These are phyloP conservation scores for Fistulifera solaris DNA, from an alignment of 108 stramenopile genomes.

Conservation along the genomic window DNA sequence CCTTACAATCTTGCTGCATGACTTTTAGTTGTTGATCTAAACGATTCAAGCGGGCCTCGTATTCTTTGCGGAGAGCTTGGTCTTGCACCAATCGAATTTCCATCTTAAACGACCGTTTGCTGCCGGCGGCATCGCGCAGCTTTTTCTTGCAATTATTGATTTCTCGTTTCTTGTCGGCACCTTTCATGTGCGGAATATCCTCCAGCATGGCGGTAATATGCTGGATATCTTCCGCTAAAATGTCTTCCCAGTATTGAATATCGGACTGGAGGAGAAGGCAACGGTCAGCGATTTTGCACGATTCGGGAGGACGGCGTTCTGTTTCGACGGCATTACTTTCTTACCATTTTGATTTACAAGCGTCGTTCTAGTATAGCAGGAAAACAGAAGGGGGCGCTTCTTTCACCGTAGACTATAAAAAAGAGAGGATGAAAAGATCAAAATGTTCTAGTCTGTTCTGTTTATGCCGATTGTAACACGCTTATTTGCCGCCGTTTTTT, in stretches of 20 bases:
- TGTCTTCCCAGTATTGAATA: slow-evolving; percentile 87
- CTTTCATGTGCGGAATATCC: slow-evolving; percentile 22
- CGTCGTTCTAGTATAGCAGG: too few relatives aligned
- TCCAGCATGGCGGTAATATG: slow-evolving; percentile 45
- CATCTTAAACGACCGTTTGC: slow-evolving; percentile 76
- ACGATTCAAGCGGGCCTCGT: slow-evolving; percentile 37
- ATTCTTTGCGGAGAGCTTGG: slow-evolving; percentile 30
- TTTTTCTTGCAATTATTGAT: slow-evolving; percentile 56
- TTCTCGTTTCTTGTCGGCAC: slow-evolving; percentile 32
- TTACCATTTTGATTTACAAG: too few relatives aligned
- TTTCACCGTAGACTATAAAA: too few relatives aligned
- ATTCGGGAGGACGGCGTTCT: too few relatives aligned
- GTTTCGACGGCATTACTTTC: too few relatives aligned
- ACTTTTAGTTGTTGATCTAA: slow-evolving; percentile 48
- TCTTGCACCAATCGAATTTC: slow-evolving; percentile 71
- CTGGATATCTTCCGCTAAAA: slow-evolving; percentile 58
- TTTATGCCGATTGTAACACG: too few relatives aligned
- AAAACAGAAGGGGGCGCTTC: too few relatives aligned
- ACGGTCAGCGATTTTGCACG: too few relatives aligned
- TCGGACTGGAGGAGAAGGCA: slow-evolving; percentile 33
- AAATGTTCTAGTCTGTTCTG: too few relatives aligned
- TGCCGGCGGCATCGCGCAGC: slow-evolving; percentile 53
- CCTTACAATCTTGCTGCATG: slow-evolving; percentile 56
- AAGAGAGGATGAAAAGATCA: too few relatives aligned
- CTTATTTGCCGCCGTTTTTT: too few relatives aligned